phyloP scores from a whole-genome alignment of 768 basidiomycete genomes.

The Fibroporia radiculosa region DNA sequence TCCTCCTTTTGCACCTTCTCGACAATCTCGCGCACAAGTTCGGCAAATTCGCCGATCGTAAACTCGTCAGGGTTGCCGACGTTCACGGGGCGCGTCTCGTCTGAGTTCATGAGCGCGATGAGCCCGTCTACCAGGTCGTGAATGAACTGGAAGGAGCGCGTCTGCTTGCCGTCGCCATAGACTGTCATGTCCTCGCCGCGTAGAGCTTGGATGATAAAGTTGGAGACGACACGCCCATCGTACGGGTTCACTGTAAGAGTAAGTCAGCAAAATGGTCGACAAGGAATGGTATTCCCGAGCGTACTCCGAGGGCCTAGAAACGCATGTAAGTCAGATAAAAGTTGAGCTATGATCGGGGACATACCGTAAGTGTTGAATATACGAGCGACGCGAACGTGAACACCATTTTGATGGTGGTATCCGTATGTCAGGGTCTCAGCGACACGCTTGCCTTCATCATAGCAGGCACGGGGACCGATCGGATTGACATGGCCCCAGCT shows the following conservation, averaged over 20 bases:
- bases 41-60: constrained; percentile 90
- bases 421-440: constrained; percentile 98
- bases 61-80: constrained; percentile 95
- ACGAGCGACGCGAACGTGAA: constrained; percentile 93
- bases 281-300: constrained; percentile 20
- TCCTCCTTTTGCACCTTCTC: constrained; percentile 88
- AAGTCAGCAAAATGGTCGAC: constrained; percentile 1
- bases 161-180: constrained; percentile 89
- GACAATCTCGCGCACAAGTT: constrained; percentile 86
- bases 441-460: constrained; percentile 99
- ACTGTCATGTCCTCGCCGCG: constrained; percentile 96
- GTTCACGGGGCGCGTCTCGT: constrained; percentile 91
- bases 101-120: constrained; percentile 91
- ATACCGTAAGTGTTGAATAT: constrained; percentile 95
- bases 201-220: constrained; percentile 97
- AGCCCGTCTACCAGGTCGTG: constrained; percentile 96
- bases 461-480: constrained; percentile 97
- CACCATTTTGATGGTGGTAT: constrained; percentile 88
- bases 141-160: constrained; percentile 95
- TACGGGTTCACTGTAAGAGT: constrained; percentile 74
- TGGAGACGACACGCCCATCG: constrained; percentile 97
- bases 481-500: constrained; percentile 99
- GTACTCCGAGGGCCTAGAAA: constrained; percentile 55
- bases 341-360: neutral
- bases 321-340: constrained; percentile 1